Percentiles rank a stretch among this genome's conserved stretches.
Evolutionary conservation across 202 grass and related monocot species (phyloP).

Genomic region (Setaria italica): DNA sequence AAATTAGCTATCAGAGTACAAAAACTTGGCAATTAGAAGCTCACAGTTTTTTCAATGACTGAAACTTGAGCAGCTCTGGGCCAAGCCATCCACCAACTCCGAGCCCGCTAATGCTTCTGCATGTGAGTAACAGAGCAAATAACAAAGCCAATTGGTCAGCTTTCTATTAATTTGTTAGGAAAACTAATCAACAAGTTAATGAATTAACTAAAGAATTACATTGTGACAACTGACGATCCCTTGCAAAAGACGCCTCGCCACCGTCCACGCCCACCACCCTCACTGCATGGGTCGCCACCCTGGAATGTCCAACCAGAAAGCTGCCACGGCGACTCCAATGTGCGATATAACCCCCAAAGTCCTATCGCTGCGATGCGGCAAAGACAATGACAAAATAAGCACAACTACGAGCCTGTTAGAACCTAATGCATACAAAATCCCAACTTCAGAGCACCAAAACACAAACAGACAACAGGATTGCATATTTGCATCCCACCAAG

Average conservation of each 20-base stretch:
- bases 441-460: conserved; percentile 26
- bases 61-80: conserved; percentile 68
- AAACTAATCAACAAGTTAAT: conserved; percentile 14
- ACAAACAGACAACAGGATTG: conserved; percentile 18
- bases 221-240: conserved; percentile 57
- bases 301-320: conserved; percentile 70
- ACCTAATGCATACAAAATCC: conserved; percentile 11
- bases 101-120: conserved; percentile 79
- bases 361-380: conserved; percentile 46
- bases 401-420: background rate
- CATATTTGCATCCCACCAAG: conserved; percentile 6
- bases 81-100: conserved; percentile 80
- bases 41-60: conserved; percentile 81
- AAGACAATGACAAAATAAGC: conserved; percentile 25
- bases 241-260: conserved; percentile 80
- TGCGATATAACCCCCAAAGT: conserved; percentile 66
- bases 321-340: conserved; percentile 58
- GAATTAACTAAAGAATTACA: conserved; percentile 60
- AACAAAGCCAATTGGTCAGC: conserved; percentile 15
- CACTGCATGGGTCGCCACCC: conserved; percentile 73
- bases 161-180: conserved; percentile 29
- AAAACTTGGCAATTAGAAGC: conserved; percentile 37
- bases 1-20: conserved; percentile 9
- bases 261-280: conserved; percentile 30
- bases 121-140: conserved; percentile 43